phyloP scores from a whole-genome alignment of 1,284 basidiomycete species.

The Sporisorium exsertum region DNA sequence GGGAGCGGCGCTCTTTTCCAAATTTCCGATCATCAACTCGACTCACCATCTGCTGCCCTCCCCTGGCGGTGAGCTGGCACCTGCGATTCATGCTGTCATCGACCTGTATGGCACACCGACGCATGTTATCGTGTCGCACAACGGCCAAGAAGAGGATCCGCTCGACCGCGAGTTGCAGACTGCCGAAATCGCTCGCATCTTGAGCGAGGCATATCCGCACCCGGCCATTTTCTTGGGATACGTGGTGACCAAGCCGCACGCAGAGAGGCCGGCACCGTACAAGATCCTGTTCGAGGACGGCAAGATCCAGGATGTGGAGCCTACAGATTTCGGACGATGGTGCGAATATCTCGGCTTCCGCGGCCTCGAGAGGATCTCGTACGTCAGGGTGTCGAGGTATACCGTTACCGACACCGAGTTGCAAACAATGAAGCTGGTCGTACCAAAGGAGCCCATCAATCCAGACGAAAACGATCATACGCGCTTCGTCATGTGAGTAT shows the following conservation, averaged over 20 bases:
- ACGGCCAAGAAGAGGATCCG: slow-evolving; percentile 90
- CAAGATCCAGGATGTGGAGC: slow-evolving; percentile 71
- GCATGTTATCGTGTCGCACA: slow-evolving; percentile 87
- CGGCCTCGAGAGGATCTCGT: slow-evolving; percentile 58
- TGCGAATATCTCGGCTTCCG: slow-evolving; percentile 67
- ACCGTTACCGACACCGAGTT: slow-evolving; percentile 66
- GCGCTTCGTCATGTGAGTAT: slow-evolving; percentile 43
- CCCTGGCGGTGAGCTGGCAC: slow-evolving; percentile 83
- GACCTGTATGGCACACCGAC: slow-evolving; percentile 85
- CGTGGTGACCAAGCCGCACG: slow-evolving; percentile 81
- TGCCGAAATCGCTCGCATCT: slow-evolving; percentile 82
- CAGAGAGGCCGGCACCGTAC: slow-evolving; percentile 82
- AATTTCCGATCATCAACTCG: slow-evolving; percentile 89
- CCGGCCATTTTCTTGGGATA: slow-evolving; percentile 83
- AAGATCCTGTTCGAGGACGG: slow-evolving; percentile 75
- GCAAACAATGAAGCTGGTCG: slow-evolving; percentile 63
- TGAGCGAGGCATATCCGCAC: slow-evolving; percentile 78
- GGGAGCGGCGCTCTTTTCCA: slow-evolving; percentile 70
- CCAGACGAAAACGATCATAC: slow-evolving; percentile 52
- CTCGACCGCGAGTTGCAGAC: slow-evolving; percentile 90
- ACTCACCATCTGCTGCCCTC: slow-evolving; percentile 90
- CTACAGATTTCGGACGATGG: slow-evolving; percentile 58
- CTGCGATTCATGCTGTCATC: slow-evolving; percentile 80
- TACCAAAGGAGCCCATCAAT: slow-evolving; percentile 51
- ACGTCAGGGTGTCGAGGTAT: slow-evolving; percentile 63